Conservation (phyloP, 2,329 filamentous ascomycete species). For the Beauveria pseudobassiana region DNA sequence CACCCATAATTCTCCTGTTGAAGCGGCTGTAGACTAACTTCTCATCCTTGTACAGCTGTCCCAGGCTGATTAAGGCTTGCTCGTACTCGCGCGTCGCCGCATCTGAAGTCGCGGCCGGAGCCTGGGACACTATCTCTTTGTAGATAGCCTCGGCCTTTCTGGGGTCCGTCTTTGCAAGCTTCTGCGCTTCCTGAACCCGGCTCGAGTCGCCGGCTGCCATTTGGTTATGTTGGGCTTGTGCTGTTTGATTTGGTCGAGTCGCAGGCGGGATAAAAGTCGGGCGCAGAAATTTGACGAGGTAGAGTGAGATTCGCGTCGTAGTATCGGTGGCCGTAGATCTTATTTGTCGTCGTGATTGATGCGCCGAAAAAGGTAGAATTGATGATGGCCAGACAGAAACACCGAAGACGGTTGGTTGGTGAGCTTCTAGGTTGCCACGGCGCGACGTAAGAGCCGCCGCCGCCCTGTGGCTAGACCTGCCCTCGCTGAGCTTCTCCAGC, state of each 20-base stretch:
- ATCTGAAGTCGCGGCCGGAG: conserved; percentile 75
- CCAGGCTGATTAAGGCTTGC: conserved; percentile 76
- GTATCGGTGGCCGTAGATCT: not conserved
- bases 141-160: conserved; percentile 80
- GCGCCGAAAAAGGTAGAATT: not conserved
- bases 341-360: not conserved
- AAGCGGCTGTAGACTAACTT: conserved; percentile 46
- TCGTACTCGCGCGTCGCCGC: conserved; percentile 88
- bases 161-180: conserved; percentile 72
- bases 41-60: conserved; percentile 86
- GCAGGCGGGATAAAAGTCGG: too few relatives aligned
- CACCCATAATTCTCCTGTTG: not conserved
- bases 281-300: too few relatives aligned
- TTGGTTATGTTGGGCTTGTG: conserved; percentile 7
- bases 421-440: conserved; percentile 29
- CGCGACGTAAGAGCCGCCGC: conserved; percentile 23
- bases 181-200: conserved; percentile 81
- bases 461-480: not conserved
- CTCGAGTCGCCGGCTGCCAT: conserved; percentile 54
- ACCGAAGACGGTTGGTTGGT: not conserved
- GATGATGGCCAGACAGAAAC: conserved; percentile 3
- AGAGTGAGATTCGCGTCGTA: not conserved
- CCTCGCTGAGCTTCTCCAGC: conserved; percentile 1
- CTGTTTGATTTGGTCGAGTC: not conserved
- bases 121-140: conserved; percentile 80